Evolutionary conservation across 495 filamentous ascomycete species (phyloP), one percentile per base, ranked within the genome.

Genomic region (Penicillium macrosclerotiorum): DNA sequence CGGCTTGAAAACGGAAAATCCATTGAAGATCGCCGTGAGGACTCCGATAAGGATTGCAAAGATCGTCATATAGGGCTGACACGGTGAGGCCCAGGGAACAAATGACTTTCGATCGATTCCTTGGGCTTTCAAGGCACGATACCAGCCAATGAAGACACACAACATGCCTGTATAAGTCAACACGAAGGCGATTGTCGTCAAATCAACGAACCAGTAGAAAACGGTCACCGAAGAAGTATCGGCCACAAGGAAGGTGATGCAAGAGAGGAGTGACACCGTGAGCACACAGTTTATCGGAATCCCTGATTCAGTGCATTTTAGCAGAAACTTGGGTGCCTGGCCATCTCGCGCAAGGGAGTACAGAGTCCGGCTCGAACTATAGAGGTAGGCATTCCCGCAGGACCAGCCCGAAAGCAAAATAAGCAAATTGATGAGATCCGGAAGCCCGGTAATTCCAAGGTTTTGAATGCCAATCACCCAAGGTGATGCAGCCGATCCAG

Each of bases 381-480:
- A 92, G 33, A 89, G 72, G 67, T 85, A 89, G 7, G 85, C 81
- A 56, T 92, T 92, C 20, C 80, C 86, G 12, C 81, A 78, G 2
- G 83, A 86, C 55, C 79, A 77, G 2, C 81, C 84, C 0, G 82
- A 80, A 14, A 77, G 82, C 37, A 89, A 62, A 33, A 89, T 81
- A 6, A 85, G 75, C 3, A 80, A 78, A 64, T 91, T 92, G 71
- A 92, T 84, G 40, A 90, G 78, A 44, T 80, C 77, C 3, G 81
- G 83, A 3, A 91, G 73, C 11, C 75, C 76, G 11, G 62, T 61
- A 45, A 92, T 83, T 5, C 75, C 71, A 0, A 85, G 79, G 22
- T 78, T 71, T 54, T 70, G 60, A 39, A 82, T 78, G 0, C 73
- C 78, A 31, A 83, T 67, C 4, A 82, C 79, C 62, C 77, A 85